Base-by-base conservation (phyloP, 441 rosid species). In the Eutrema salsugineum region DNA sequence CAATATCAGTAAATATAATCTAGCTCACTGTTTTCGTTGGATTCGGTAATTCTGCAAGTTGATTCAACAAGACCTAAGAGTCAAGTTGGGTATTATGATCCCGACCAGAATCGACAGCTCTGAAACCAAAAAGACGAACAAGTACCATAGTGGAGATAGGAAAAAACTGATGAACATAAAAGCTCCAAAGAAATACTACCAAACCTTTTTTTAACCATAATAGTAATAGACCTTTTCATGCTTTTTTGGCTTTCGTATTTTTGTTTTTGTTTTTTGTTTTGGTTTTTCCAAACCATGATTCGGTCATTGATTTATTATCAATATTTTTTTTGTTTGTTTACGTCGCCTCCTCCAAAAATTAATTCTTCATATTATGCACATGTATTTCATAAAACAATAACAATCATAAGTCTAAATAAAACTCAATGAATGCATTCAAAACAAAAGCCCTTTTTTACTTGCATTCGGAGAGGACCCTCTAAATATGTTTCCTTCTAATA, bases 81-180 rank as follows among this genome's bases (percentile, higher is more conserved):
- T 59, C 78, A 66, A 58, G 66, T 73, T 73, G 62, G 49, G 72
- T 59, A 73, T 38, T 66, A 65, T 73, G 33, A 66, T 42, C 27
- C 78, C 78, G 72, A 73, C 72, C 78, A 66, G 78, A 66, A 49
- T 66, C 78, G 78, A 73, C 72, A 73, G 28, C 63, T 58, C 67
- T 58, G 72, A 57, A 40, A 58, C 47, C 3, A 44, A 40, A 66
- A 73, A 36, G 47, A 50, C 48, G 35, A 36, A 22, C 15, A 28
- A 57, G 66, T 73, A 39, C 40, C 27, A 58, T 38, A 48, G 38
- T 39, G 67, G 62, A 17, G 22, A 11, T 2, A 16, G 5, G 14
- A 11, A 46, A 6, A 46, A 46, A 15, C 24, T 11, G 61, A 40
- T 28, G 67, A 57, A 72, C 66, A 65, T 66, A 17, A 38, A 73